Conservation (phyloP, 208 protist species). For the Lotmaria passim region DNA sequence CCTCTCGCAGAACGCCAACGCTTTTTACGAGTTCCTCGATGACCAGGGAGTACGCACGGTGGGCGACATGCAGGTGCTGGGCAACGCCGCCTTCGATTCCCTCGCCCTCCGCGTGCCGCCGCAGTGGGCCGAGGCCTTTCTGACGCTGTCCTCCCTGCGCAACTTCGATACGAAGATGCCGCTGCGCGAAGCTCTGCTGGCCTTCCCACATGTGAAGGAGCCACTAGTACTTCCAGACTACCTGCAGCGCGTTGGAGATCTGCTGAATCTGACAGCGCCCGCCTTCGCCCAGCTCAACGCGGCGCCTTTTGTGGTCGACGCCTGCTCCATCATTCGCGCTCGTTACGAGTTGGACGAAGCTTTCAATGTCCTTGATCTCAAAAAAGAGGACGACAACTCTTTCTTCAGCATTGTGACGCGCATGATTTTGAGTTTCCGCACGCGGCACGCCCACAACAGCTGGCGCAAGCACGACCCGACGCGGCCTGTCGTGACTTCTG, state of each 20-base stretch:
- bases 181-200: slow-evolving; percentile 56
- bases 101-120: slow-evolving; percentile 46
- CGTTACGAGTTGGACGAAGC: slow-evolving; percentile 65
- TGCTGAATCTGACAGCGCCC: slow-evolving; percentile 49
- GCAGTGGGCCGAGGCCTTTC: slow-evolving; percentile 53
- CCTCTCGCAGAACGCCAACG: slow-evolving; percentile 8
- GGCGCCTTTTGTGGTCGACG: slow-evolving; percentile 59
- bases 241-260: slow-evolving; percentile 55
- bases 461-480: slow-evolving; percentile 88
- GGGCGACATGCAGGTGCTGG: slow-evolving; percentile 82
- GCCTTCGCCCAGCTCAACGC: slow-evolving; percentile 61
- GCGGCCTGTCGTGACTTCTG: slow-evolving; percentile 82
- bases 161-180: slow-evolving; percentile 58
- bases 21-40: slow-evolving; percentile 67
- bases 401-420: slow-evolving; percentile 57
- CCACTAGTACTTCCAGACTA: slow-evolving; percentile 38
- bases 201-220: slow-evolving; percentile 63
- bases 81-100: slow-evolving; percentile 70
- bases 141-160: slow-evolving; percentile 63
- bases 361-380: slow-evolving; percentile 67
- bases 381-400: slow-evolving; percentile 51
- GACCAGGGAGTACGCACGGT: slow-evolving; percentile 63
- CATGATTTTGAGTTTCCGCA: slow-evolving; percentile 57
- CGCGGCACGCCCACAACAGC: slow-evolving; percentile 69
- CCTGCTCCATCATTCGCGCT: slow-evolving; percentile 71